Evolutionary conservation across 371 early-diverging fungal genomes (phyloP).

Genomic region (Lichtheimia hyalospora): DNA sequence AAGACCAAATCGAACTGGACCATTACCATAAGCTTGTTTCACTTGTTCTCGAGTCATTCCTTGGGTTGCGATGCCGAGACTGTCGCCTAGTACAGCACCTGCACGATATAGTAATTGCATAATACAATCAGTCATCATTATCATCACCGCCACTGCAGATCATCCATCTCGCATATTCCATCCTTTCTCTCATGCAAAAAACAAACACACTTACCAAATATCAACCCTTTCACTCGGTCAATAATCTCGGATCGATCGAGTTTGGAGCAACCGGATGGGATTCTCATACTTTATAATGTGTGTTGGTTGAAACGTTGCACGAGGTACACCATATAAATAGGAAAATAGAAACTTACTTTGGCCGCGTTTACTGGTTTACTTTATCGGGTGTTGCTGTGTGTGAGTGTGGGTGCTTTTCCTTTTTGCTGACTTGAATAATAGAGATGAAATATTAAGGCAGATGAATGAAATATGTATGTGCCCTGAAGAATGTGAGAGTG

Average conservation of each 20-base stretch:
- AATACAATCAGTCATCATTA: too few relatives aligned
- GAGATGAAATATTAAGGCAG: too few relatives aligned
- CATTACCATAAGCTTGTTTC: conserved; percentile 48
- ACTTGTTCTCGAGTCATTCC: conserved; percentile 56
- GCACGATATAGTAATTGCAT: not conserved
- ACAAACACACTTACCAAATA: conserved; percentile 35
- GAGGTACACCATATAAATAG: not conserved
- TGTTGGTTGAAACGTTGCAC: not conserved
- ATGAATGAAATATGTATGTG: too few relatives aligned
- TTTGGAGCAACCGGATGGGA: conserved; percentile 50
- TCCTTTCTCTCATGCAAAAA: too few relatives aligned
- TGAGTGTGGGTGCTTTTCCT: not conserved
- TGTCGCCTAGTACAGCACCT: conserved; percentile 72
- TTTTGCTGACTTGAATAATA: not conserved
- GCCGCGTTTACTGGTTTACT: too few relatives aligned
- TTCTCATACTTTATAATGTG: conserved; percentile 25
- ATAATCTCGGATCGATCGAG: conserved; percentile 33
- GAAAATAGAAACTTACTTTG: not conserved
- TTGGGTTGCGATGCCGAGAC: conserved; percentile 69
- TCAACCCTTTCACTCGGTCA: conserved; percentile 48
- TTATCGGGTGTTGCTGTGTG: not conserved
- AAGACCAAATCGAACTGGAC: conserved; percentile 61
- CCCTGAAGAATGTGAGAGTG: too few relatives aligned
- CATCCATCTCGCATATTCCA: too few relatives aligned
- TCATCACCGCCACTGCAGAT: too few relatives aligned